Base-by-base conservation (phyloP, 73 alveolate species). In the Stentor roeselii region DNA sequence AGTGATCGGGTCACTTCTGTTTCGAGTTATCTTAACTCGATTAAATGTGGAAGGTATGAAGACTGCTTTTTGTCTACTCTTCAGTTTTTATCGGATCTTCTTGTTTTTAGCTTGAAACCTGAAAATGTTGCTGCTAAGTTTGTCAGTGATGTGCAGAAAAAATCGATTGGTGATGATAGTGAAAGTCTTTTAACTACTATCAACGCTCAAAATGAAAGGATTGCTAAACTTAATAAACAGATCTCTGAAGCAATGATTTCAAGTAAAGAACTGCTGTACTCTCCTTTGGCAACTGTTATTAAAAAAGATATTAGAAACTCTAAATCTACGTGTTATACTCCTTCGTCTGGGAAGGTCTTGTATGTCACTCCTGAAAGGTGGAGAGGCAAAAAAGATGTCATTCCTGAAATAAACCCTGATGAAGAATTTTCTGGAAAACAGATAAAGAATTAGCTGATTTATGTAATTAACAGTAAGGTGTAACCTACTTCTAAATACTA, bases 221-320 rank as follows among this genome's bases (percentile, higher is more conserved):
- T 50, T 50, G 67, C 67, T 50, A 50, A 50, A 50, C 67, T 50
- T 50, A 50, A 50, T 50, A 50, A 50, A 50, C 67, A 50, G 67
- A 50, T 50, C 21, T 50, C 67, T 50, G 67, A 50, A 50, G 67
- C 67, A 21, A 21, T 50, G 6, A 11, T 50, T 6, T 11, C 67
- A 21, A 50, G 67, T 50, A 50, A 50, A 50, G 67, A 50, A 50
- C 67, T 50, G 6, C 21, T 50, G 67, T 50, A 50, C 21, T 50
- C 67, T 11, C 67, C 67, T 50, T 50, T 50, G 21, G 67, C 67
- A 11, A 50, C 67, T 11, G 67, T 50, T 50, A 21, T 6, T 6
- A 50, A 21, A 50, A 50, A 21, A 50, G 67, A 50, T 50, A 11
- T 21, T 50, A 50, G 67, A 21, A 11, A 6, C 30, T 21, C 21